phyloP scores from a whole-genome alignment of 176 grass and related monocot species.

The Urochloa ruziziensis region DNA sequence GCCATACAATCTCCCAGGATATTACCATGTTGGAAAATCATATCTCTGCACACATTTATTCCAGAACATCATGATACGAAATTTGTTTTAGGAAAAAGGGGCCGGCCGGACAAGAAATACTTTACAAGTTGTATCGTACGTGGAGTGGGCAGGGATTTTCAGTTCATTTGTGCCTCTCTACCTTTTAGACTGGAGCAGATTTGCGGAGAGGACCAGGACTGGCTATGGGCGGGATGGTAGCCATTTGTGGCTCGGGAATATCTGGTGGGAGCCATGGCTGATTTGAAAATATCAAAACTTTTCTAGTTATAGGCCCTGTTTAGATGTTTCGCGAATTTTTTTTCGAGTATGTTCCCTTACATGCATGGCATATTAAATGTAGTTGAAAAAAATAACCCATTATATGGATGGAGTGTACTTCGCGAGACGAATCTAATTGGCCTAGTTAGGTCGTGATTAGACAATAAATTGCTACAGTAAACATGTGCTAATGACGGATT shows the following conservation, averaged over 20 bases:
- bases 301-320: slow-evolving; percentile 1
- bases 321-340: too few relatives aligned
- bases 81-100: neutral
- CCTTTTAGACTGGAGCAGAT: slow-evolving; percentile 1
- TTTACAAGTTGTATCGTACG: slow-evolving; percentile 17
- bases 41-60: slow-evolving; percentile 14
- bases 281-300: slow-evolving; percentile 3
- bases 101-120: neutral
- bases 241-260: neutral
- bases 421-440: too few relatives aligned
- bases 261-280: neutral
- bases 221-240: neutral
- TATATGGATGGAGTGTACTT: too few relatives aligned
- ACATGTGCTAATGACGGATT: too few relatives aligned
- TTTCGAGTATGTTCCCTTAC: too few relatives aligned
- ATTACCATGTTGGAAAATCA: slow-evolving; percentile 23
- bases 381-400: too few relatives aligned
- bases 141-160: slow-evolving; percentile 1
- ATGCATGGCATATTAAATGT: too few relatives aligned
- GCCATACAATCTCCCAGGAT: neutral
- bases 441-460: too few relatives aligned
- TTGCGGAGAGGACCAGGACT: neutral
- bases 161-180: neutral
- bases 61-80: slow-evolving; percentile 21
- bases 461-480: too few relatives aligned